Percentiles rank a stretch among this genome's conserved stretches.
These are phyloP conservation scores for Aspergillus panamensis DNA, from an alignment of 495 filamentous ascomycete species.

Conservation along the genomic window DNA sequence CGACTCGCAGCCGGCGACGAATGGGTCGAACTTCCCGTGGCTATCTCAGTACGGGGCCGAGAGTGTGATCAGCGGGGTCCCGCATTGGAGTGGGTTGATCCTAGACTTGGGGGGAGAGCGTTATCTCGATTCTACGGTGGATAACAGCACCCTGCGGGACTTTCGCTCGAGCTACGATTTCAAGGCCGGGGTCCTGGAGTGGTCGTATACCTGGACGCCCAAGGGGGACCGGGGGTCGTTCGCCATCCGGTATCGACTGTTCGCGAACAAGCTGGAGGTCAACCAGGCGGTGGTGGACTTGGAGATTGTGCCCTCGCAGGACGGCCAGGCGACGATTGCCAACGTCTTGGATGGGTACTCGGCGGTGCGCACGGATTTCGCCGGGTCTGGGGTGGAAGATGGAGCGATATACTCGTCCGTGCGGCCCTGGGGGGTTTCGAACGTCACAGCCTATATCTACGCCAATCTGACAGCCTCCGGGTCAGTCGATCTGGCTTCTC, in stretches of 20 bases:
- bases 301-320: constrained; percentile 47
- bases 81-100: constrained; percentile 63
- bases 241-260: constrained; percentile 55
- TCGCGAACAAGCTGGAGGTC: constrained; percentile 58
- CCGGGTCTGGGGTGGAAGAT: constrained; percentile 46
- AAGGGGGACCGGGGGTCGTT: constrained; percentile 44
- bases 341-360: constrained; percentile 58
- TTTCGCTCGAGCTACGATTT: constrained; percentile 64
- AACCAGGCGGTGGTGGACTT: constrained; percentile 62
- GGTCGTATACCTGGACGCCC: constrained; percentile 67
- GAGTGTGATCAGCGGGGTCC: constrained; percentile 69
- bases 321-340: constrained; percentile 48
- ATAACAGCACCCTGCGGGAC: constrained; percentile 53
- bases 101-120: constrained; percentile 53
- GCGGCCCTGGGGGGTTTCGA: constrained; percentile 48
- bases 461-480: constrained; percentile 44
- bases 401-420: constrained; percentile 56
- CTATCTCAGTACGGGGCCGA: constrained; percentile 68
- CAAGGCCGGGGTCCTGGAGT: constrained; percentile 57
- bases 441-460: constrained; percentile 60
- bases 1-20: constrained; percentile 58
- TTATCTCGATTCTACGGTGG: constrained; percentile 59
- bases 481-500: constrained; percentile 45
- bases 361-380: constrained; percentile 57
- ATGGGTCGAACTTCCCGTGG: constrained; percentile 69